Base-by-base conservation (phyloP, 2,329 filamentous ascomycete genomes). In the Diplodia sapinea region DNA sequence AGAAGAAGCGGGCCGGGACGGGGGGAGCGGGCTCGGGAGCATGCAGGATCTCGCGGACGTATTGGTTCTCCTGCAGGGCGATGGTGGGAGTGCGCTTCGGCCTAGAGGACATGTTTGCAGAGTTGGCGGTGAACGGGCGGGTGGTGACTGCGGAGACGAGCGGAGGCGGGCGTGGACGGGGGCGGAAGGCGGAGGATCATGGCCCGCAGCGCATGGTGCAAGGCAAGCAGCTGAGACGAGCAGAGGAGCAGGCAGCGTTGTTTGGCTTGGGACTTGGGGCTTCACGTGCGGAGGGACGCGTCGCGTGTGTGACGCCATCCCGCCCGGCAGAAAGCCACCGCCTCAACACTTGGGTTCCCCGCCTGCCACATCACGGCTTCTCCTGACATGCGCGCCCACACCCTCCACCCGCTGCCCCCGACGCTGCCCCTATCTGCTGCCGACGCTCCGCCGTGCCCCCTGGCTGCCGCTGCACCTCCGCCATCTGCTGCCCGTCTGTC, bases 1-100 rank as follows among this genome's bases (percentile, higher is more conserved):
- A 97, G 79, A 97, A 97, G 81, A 93, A 97, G 59, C 79, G 79
- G 40, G 77, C 74, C 57, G 73, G 67, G 36, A 80, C 75, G 4
- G 74, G 64, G 23, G 78, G 72, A 36, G 79, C 76, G 2, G 75
- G 71, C 65, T 80, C 77, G 23, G 71, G 59, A 7, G 73, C 72
- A 65, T 82, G 81, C 31, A 82, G 74, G 29, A 82, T 75, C 70
- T 82, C 77, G 61, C 81, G 78, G 57, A 82, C 80, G 72, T 82
- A 83, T 69, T 79, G 77, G 70, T 81, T 82, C 43, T 80, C 74
- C 49, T 74, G 74, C 15, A 26, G 62, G 17, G 67, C 31, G 40
- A 62, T 61, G 55, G 65, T 67, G 47, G 65, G 26, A 29, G 65
- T 52, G 26, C 65, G 54, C 40, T 66, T 54, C 29, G 54, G 47